Evolutionary conservation across 352 stramenopile genomes (phyloP), one percentile per base, ranked within the genome.

Genomic region (Elongisporangium anandrum): DNA sequence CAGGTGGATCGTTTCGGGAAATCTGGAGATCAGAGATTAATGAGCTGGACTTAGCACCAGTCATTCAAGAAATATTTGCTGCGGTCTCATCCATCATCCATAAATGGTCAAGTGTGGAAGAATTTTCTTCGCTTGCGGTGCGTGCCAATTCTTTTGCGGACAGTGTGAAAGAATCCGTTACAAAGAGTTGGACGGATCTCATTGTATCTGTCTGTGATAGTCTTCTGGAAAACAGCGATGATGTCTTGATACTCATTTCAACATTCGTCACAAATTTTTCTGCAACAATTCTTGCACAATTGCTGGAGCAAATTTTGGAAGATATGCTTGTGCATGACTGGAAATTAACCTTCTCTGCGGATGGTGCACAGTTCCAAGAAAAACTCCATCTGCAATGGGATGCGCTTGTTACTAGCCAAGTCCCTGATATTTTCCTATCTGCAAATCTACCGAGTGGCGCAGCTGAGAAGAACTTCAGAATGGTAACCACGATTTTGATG

Each of bases 271-370:
- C 5, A 4, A 8, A 41, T 15, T 41, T 41, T 15, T 15, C 29
- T 13, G 29, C 5, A 13, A 41, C 6, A 8, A 41, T 15, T 15
- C 22, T 66, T 7, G 20, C 54, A 6, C 7, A 9, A 5, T 65
- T 52, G 13, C 60, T 81, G 21, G 34, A 61, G 21, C 50, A 59
- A 29, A 53, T 81, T 17, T 45, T 87, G 10, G 61, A 24, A n/a
- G 55, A 60, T n/a, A 52, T 82, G 9, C 51, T 85, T 13, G 63
- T 54, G 6, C 59, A 56, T 38, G 79, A 88, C 38, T 88, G 72
- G 76, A 77, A 85, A 20, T 73, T 88, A 54, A 50, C 63, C 4
- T 78, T 78, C 16, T 23, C 17, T 48, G 17, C 41, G 6, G 50
- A 9, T 19, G n/a, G 41, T 22, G 53, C 48, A 19, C 13, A 50